phyloP scores from a whole-genome alignment of 169 alveolate species.

The Eimeria maxima region DNA sequence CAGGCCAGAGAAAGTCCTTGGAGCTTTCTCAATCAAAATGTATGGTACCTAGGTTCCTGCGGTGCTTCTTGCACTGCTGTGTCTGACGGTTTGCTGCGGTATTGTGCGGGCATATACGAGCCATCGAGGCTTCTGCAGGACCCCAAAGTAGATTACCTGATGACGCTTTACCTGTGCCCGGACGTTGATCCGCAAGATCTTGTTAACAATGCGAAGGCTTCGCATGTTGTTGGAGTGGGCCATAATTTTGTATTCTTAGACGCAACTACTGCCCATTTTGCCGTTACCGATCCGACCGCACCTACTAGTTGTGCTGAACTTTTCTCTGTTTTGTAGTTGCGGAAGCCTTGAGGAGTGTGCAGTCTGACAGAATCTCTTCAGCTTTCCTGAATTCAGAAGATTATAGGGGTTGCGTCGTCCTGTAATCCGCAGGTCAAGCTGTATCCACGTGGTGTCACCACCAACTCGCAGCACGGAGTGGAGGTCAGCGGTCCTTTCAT shows the following conservation, averaged over 20 bases:
- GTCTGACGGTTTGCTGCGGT: background rate
- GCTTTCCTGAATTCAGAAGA: background rate
- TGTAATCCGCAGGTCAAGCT: conserved; percentile 74
- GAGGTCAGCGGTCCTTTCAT: conserved; percentile 72
- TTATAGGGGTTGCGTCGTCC: background rate
- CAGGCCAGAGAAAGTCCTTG: background rate
- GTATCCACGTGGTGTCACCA: conserved; percentile 86
- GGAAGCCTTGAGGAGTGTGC: background rate
- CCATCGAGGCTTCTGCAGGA: conserved; percentile 66
- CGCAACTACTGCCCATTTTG: background rate
- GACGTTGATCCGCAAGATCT: conserved; percentile 70
- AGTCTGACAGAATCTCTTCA: background rate
- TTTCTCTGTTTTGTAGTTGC: background rate
- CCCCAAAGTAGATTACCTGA: conserved; percentile 79
- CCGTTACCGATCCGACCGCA: background rate
- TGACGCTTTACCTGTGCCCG: conserved; percentile 84
- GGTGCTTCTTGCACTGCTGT: background rate
- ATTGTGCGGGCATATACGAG: background rate
- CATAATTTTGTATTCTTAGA: background rate
- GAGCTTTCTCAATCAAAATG: background rate
- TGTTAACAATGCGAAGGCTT: conserved; percentile 66
- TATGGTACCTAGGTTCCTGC: background rate
- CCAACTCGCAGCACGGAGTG: conserved; percentile 84
- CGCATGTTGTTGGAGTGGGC: conserved; percentile 82
- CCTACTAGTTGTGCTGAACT: background rate